Conservation (phyloP, 164 flowering plant genomes). For the Taxillus chinensis region DNA sequence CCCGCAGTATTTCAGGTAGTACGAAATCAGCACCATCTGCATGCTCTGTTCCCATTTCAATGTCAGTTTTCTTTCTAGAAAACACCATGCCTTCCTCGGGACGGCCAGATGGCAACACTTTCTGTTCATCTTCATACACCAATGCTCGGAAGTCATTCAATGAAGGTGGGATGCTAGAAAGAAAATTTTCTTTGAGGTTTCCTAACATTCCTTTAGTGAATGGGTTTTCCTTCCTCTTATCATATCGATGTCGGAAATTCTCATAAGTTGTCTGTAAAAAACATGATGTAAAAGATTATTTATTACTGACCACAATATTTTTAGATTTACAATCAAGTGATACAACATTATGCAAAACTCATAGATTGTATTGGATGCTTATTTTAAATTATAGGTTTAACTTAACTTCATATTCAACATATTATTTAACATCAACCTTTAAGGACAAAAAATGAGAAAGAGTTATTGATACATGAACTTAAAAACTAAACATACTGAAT, state of each 20-base stretch:
- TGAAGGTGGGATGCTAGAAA: constrained; percentile 47
- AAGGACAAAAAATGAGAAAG: too few species aligned
- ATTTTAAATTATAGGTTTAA: too few species aligned
- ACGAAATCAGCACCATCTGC: constrained; percentile 7
- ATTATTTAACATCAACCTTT: too few species aligned
- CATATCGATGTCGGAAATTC: constrained; percentile 63
- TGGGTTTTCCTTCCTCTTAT: constrained; percentile 50
- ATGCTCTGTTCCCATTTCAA: constrained; percentile 13
- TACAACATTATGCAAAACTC: too few species aligned
- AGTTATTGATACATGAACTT: too few species aligned
- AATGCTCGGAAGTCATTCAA: constrained; percentile 43
- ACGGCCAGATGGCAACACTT: neutral
- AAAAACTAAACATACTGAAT: too few species aligned
- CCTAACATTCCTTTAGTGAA: constrained; percentile 35
- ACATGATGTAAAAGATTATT: too few species aligned
- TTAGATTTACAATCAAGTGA: too few species aligned
- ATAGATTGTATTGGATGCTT: too few species aligned
- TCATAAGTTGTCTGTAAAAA: constrained; percentile 75
- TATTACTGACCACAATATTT: too few species aligned
- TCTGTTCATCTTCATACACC: constrained; percentile 16
- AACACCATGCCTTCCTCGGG: neutral
- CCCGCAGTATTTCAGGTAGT: constrained; percentile 15
- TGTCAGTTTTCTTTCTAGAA: constrained; percentile 11
- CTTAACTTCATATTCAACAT: too few species aligned
- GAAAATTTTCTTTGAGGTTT: constrained; percentile 46